Conservation (phyloP, 2,329 filamentous ascomycete species). For the Leptographium lundbergii region DNA sequence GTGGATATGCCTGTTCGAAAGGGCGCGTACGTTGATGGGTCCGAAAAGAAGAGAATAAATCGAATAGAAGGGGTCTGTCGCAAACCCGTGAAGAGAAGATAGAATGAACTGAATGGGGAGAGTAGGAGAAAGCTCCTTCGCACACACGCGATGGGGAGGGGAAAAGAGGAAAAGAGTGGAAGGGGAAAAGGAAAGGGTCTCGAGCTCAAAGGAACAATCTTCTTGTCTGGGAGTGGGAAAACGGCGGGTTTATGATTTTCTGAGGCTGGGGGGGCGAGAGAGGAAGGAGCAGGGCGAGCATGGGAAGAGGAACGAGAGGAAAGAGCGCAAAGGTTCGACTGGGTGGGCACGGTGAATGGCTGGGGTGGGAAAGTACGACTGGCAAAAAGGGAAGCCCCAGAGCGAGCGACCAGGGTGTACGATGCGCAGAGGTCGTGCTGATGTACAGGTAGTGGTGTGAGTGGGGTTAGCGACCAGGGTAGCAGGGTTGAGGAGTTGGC, state of each 20-base stretch:
- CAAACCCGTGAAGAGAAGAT: slow-evolving; percentile 6
- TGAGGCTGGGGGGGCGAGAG: slow-evolving; percentile 15
- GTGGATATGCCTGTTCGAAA: background rate
- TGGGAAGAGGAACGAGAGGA: slow-evolving; percentile 2
- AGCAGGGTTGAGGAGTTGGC: background rate
- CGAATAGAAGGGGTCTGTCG: slow-evolving; percentile 26
- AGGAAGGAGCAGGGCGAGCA: slow-evolving; percentile 11
- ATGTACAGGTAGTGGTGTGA: slow-evolving; percentile 3
- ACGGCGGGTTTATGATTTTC: slow-evolving; percentile 13
- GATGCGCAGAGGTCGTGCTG: slow-evolving; percentile 5
- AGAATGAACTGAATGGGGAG: background rate
- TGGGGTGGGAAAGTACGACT: slow-evolving; percentile 10
- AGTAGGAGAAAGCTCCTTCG: slow-evolving; percentile 2
- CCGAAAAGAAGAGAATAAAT: slow-evolving; percentile 5
- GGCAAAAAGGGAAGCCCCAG: slow-evolving; percentile 11
- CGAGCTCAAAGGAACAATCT: slow-evolving; percentile 4
- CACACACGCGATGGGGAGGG: slow-evolving; percentile 5
- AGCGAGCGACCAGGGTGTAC: slow-evolving; percentile 5
- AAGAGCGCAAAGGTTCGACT: background rate
- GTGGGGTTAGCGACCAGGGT: slow-evolving; percentile 3
- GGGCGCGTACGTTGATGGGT: background rate
- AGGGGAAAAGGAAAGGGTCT: slow-evolving; percentile 1
- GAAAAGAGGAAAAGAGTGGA: slow-evolving; percentile 1
- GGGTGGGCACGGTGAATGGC: background rate
- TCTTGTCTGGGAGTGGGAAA: slow-evolving; percentile 4